A percentile compares a stretch with the other conserved stretches of the same genome.
These are phyloP conservation scores for Backusella tuberculispora DNA, from an alignment of 192 early-diverging fungal species.

Conservation along the genomic window DNA sequence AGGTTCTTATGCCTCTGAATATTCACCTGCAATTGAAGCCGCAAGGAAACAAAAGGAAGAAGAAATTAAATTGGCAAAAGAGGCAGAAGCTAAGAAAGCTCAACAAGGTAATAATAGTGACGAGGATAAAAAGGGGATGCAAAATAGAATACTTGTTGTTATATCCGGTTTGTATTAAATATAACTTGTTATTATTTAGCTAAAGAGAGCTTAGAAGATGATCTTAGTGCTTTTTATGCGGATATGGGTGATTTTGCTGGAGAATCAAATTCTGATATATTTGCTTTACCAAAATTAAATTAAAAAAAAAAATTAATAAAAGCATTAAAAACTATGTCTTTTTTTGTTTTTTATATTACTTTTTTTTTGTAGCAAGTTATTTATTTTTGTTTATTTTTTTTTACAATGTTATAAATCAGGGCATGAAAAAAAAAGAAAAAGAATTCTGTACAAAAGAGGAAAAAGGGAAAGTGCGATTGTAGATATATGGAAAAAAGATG, in stretches of 20 bases:
- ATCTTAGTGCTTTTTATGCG: conserved; percentile 65
- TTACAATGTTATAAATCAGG: conserved; percentile 10
- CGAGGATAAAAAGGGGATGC: not conserved
- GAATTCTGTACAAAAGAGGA: conserved; percentile 22
- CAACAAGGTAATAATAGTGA: conserved; percentile 14
- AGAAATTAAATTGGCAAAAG: conserved; percentile 12
- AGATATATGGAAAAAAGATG: conserved; percentile 8
- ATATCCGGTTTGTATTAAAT: not conserved
- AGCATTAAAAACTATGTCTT: not conserved
- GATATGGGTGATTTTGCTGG: conserved; percentile 46
- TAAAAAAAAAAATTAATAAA: not conserved
- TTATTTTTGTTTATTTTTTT: conserved; percentile 3
- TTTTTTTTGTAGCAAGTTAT: conserved; percentile 5
- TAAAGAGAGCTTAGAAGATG: conserved; percentile 51
- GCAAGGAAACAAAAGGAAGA: conserved; percentile 14
- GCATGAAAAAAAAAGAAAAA: conserved; percentile 17
- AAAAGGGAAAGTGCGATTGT: conserved; percentile 10
- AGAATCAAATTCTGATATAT: conserved; percentile 26
- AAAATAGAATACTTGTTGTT: not conserved
- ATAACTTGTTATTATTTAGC: not conserved
- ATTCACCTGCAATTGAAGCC: conserved; percentile 9
- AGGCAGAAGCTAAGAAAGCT: conserved; percentile 16
- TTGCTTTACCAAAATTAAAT: conserved; percentile 28
- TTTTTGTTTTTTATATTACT: not conserved
- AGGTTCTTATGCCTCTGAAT: conserved; percentile 48